Base-by-base conservation (phyloP, 2,329 filamentous ascomycete genomes). In the Talaromyces sp. region DNA sequence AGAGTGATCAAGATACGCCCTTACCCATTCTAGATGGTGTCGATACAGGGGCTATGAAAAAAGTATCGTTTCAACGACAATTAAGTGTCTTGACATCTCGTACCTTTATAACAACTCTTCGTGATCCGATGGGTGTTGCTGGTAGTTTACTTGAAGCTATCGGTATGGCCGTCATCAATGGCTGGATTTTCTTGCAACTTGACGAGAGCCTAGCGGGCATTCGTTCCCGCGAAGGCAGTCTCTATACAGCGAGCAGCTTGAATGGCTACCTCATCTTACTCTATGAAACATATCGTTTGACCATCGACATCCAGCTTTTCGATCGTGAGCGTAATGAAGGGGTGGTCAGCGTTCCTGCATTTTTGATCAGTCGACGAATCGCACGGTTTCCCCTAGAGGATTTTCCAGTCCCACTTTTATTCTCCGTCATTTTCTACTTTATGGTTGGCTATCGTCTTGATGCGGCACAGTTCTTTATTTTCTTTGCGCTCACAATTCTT, bases 261-360 rank as follows among this genome's bases (percentile, higher is more conserved):
- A 89, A 92, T 64, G 88, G 88, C 1, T 92, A 92, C 64, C 77
- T 92, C 3, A 86, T 91, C 45, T 77, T 92, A 10, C 77, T 91
- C 11, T 91, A 89, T 56, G 89, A 92, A 69, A 86, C 84, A 0
- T 92, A 90, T 62, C 84, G 89, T 4, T 74, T 92, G 52, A 89
- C 86, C 0, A 81, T 88, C 45, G 89, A 92, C 57, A 89, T 92
- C 13, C 83, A 84, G 22, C 79, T 88, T 0, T 93, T 91, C 63
- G 89, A 93, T 63, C 84, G 89, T 49, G 89, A 92, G 65, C 81
- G 84, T 29, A 85, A 84, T 29, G 89, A 92, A 68, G 85, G 86
- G 3, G 88, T 89, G 17, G 86, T 90, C 16, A 82, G 83, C 29
- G 83, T 89, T 2, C 71, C 88, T 0, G 85, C 86, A 0, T 92